Percentiles rank a stretch among this genome's conserved stretches.
phyloP scores from a whole-genome alignment of 2,329 filamentous ascomycete species.

The Coniochaeta ligniaria region DNA sequence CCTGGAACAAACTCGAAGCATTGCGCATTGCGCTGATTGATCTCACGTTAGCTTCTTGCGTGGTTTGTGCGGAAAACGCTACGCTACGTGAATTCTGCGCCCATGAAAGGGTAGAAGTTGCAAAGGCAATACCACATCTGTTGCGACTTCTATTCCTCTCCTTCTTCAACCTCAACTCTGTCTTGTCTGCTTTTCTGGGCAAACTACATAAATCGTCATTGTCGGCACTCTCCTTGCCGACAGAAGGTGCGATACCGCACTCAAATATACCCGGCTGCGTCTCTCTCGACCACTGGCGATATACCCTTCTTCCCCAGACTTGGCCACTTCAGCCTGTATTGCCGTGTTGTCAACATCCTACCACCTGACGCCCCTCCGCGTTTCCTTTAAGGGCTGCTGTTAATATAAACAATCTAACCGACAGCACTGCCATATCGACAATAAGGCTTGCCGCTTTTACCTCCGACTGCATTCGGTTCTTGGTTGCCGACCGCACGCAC shows the following conservation, averaged over 20 bases:
- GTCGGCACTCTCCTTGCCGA: background rate
- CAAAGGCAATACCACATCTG: background rate
- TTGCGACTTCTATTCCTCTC: background rate
- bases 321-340: constrained; percentile 16
- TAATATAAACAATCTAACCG: constrained; percentile 6
- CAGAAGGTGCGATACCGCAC: background rate
- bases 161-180: background rate
- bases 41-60: constrained; percentile 1
- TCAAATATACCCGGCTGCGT: background rate
- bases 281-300: background rate
- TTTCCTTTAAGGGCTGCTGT: constrained; percentile 12
- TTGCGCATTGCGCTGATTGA: background rate
- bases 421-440: background rate
- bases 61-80: constrained; percentile 5
- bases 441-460: background rate
- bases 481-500: background rate
- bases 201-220: background rate
- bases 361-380: constrained; percentile 8
- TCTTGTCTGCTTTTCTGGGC: background rate
- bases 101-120: background rate
- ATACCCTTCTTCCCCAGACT: background rate
- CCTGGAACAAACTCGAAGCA: background rate
- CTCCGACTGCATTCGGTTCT: background rate
- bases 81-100: background rate
- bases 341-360: background rate